A percentile compares a stretch with the other conserved stretches of the same genome.
Conservation (phyloP, 75 land plant species). For the Azolla pinnata region DNA sequence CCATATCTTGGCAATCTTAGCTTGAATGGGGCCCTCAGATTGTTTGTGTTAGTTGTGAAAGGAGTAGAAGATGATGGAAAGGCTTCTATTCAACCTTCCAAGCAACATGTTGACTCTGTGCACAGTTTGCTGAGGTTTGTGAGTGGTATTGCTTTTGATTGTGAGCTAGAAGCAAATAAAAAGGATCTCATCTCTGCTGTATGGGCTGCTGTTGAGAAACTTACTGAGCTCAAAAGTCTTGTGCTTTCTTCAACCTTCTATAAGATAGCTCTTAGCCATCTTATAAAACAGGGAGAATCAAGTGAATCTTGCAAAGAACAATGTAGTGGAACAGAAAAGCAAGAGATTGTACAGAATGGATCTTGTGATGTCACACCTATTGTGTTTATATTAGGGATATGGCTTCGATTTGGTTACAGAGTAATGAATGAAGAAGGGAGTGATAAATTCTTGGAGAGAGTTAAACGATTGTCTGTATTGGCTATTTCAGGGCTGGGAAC, state of each 20-base stretch:
- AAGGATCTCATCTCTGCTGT: background rate
- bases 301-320: background rate
- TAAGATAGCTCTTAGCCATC: background rate
- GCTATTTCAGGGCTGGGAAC: background rate
- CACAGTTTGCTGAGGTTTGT: conserved; percentile 3
- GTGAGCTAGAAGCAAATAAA: background rate
- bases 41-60: background rate
- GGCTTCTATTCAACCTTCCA: background rate
- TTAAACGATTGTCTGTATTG: background rate
- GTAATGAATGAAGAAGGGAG: background rate
- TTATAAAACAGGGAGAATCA: background rate
- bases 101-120: conserved; percentile 4
- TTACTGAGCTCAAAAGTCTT: background rate
- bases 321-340: background rate
- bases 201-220: background rate
- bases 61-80: conserved; percentile 4
- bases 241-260: background rate
- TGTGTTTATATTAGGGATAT: background rate
- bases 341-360: background rate
- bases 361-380: conserved; percentile 6
- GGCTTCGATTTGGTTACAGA: background rate
- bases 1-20: background rate
- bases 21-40: conserved; percentile 1
- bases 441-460: background rate
- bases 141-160: background rate